Evolutionary conservation across 257 asterid genomes (phyloP).

Genomic region (Gentiana macrophylla): DNA sequence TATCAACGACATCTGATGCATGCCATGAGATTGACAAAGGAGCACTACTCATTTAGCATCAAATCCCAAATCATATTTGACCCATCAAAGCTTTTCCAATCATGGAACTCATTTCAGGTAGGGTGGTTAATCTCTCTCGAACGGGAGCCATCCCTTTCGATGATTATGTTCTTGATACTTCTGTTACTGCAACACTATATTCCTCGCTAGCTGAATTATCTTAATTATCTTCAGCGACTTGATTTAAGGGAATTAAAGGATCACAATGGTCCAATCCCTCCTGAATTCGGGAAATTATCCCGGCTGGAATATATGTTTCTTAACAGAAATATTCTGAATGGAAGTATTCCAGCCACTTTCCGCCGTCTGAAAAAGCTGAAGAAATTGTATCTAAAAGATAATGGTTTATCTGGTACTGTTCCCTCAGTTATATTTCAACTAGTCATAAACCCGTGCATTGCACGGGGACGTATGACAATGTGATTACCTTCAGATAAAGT

Average conservation of each 20-base stretch:
- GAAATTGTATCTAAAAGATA: conserved; percentile 26
- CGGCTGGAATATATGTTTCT: conserved; percentile 25
- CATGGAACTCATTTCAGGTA: conserved; percentile 43
- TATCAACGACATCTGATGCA: conserved; percentile 16
- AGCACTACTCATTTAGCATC: conserved; percentile 35
- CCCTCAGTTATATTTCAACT: too few relatives aligned
- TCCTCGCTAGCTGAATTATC: conserved; percentile 40
- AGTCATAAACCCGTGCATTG: too few relatives aligned
- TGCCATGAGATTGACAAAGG: conserved; percentile 40
- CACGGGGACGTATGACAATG: too few relatives aligned
- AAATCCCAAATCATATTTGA: conserved; percentile 37
- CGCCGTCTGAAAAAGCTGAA: conserved; percentile 15
- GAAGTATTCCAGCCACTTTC: conserved; percentile 23
- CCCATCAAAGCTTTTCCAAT: conserved; percentile 17
- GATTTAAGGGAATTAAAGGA: conserved; percentile 41
- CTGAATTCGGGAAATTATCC: conserved; percentile 37
- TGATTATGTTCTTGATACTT: conserved; percentile 28
- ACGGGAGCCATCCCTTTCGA: conserved; percentile 29
- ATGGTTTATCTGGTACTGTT: background rate
- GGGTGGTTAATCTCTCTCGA: conserved; percentile 40
- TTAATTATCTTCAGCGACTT: conserved; percentile 38
- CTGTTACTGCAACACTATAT: conserved; percentile 41
- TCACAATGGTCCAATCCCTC: conserved; percentile 37
- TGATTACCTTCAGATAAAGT: too few relatives aligned
- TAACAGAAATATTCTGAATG: conserved; percentile 29